Evolutionary conservation across 257 asterid genomes (phyloP), one percentile per base, ranked within the genome.

Genomic region (Penstemon davidsonii): DNA sequence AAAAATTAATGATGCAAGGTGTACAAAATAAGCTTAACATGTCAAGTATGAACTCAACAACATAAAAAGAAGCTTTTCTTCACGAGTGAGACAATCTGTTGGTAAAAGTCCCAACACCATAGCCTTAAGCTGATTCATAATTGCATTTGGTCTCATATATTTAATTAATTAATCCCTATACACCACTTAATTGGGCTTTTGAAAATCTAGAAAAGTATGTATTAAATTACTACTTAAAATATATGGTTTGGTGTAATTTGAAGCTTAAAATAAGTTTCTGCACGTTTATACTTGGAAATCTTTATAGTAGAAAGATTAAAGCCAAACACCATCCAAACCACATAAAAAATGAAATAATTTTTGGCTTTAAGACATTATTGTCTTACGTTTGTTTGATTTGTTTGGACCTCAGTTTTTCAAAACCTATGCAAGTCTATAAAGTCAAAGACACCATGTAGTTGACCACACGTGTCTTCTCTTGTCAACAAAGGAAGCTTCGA

Each of bases 21-120:
- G n/a, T 54, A 68, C 25, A 50, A 57, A 60, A 18, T 51, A 54
- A 64, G 69, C 33, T 40, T 60, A 50, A 8, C 11, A 47, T 51
- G 74, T 71, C 49, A 62, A 70, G 76, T 76, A 64, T 79, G 88
- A 81, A 84, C 62, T 55, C 67, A 70, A 63, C 83, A 74, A 51
- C 50, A 43, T 33, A 73, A 65, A 61, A 71, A 25, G 55, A 66
- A 55, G 40, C 72, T 65, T 66, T n/a, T 45, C 5, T 46, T 68
- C 68, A 52, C 66, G 70, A 55, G 66, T 55, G 76, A 66, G 82
- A 71, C 79, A 77, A 45, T 57, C 40, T 56, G 79, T 67, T 73
- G 67, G 71, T 62, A 62, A 75, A 83, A 73, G 81, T 54, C 60
- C 19, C 33, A 44, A 65, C 81, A 72, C 52, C 9, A 68, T 42